Evolutionary conservation across 2,329 filamentous ascomycete species (phyloP).

Genomic region (Venturia carpophila): DNA sequence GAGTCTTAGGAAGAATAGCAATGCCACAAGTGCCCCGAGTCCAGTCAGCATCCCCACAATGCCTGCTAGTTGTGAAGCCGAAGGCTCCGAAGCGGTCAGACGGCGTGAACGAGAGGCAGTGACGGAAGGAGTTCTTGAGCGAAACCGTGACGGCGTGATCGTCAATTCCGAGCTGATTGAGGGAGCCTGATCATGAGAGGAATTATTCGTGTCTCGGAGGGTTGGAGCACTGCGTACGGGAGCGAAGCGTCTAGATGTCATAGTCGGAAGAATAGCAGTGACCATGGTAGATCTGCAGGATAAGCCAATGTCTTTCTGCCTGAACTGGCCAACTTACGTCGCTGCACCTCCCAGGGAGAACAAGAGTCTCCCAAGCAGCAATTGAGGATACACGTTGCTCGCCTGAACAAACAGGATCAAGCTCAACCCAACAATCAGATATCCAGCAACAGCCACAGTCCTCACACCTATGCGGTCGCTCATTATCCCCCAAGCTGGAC

Average conservation of each 20-base stretch:
- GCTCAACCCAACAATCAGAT: constrained; percentile 69
- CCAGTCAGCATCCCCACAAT: constrained; percentile 90
- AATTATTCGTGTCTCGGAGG: constrained; percentile 30
- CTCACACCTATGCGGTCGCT: constrained; percentile 71
- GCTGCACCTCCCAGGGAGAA: constrained; percentile 93
- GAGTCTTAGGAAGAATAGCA: constrained; percentile 76
- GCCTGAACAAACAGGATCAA: constrained; percentile 79
- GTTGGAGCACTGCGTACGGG: constrained; percentile 24
- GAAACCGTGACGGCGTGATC: constrained; percentile 56
- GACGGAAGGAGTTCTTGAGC: constrained; percentile 26
- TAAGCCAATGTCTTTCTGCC: constrained; percentile 5
- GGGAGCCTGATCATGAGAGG: constrained; percentile 51
- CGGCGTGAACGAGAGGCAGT: background rate
- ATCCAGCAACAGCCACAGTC: constrained; percentile 60
- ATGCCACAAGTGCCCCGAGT: constrained; percentile 77
- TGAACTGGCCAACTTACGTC: constrained; percentile 42
- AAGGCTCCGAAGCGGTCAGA: constrained; percentile 26
- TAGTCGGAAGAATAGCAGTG: constrained; percentile 78
- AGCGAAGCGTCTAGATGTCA: constrained; percentile 37
- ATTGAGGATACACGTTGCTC: constrained; percentile 76
- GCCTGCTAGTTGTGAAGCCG: constrained; percentile 65
- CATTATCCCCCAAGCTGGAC: constrained; percentile 69
- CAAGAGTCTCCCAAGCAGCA: constrained; percentile 73
- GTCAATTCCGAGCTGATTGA: constrained; percentile 68
- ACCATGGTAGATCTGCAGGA: constrained; percentile 74